phyloP scores from a whole-genome alignment of 129 eudicot genomes.

The Apium graveolens region DNA sequence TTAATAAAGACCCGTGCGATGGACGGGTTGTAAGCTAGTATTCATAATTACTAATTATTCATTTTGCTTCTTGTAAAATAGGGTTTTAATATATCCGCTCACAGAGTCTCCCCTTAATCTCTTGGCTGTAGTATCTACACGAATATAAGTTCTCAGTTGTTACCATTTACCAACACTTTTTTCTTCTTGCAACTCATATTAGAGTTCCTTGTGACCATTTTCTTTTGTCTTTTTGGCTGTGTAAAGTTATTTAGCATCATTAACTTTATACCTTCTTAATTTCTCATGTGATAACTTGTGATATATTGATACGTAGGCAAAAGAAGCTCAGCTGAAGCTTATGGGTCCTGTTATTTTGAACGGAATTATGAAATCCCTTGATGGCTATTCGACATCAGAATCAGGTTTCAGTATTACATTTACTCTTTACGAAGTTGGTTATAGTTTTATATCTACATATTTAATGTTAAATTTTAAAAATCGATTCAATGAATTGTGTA shows the following conservation, averaged over 20 bases:
- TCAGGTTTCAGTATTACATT: conserved; percentile 46
- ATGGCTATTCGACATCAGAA: conserved; percentile 52
- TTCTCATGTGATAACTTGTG: background rate
- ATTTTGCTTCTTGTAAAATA: background rate
- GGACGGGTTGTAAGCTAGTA: background rate
- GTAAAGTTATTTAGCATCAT: background rate
- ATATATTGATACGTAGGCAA: conserved; percentile 45
- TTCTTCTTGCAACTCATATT: background rate
- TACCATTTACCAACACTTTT: background rate
- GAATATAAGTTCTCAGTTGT: background rate
- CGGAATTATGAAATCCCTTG: conserved; percentile 84
- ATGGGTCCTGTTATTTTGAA: conserved; percentile 90
- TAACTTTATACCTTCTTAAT: background rate
- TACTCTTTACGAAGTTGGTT: background rate
- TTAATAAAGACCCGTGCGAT: too few species aligned
- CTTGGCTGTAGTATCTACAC: background rate
- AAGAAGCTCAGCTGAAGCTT: conserved; percentile 76
- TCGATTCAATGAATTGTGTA: conserved; percentile 8
- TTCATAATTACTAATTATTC: background rate
- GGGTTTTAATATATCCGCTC: too few species aligned
- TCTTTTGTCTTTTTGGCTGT: background rate
- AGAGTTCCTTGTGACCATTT: background rate
- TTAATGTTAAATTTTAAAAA: background rate
- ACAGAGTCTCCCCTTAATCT: background rate
- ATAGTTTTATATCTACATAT: background rate